Evolutionary conservation across 139 green algal genomes (phyloP).

Genomic region (Pleodorina starrii): DNA sequence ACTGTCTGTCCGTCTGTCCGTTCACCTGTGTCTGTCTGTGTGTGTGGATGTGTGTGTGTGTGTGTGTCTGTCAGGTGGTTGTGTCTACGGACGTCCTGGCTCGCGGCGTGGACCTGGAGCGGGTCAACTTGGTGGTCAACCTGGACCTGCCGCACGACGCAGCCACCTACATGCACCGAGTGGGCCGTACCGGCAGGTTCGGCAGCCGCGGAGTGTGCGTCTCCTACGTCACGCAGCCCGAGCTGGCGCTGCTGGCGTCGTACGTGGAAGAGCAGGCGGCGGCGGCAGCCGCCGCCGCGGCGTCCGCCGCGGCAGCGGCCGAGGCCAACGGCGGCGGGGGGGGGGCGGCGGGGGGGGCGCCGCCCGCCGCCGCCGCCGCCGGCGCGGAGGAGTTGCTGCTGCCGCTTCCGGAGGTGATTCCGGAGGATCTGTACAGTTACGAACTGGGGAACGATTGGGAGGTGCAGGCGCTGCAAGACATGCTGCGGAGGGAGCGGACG

Average conservation of each 20-base stretch:
- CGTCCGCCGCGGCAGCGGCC: neutral
- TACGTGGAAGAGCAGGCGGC: constrained; percentile 59
- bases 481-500: constrained; percentile 28
- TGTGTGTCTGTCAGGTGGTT: constrained; percentile 60
- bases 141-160: constrained; percentile 78
- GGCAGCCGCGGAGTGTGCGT: constrained; percentile 79
- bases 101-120: constrained; percentile 86
- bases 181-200: constrained; percentile 89
- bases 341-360: neutral
- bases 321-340: constrained; percentile 10
- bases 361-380: neutral
- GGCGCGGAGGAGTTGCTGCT: neutral
- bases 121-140: constrained; percentile 88
- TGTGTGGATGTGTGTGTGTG: too few species aligned
- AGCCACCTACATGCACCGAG: constrained; percentile 72
- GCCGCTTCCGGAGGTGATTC: constrained; percentile 46
- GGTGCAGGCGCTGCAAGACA: constrained; percentile 48
- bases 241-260: constrained; percentile 60
- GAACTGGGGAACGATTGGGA: constrained; percentile 64
- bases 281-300: neutral
- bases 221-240: constrained; percentile 66
- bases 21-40: too few species aligned
- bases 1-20: too few species aligned
- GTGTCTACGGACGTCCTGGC: constrained; percentile 89
- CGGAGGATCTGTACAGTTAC: constrained; percentile 51